Evolutionary conservation across 371 early-diverging fungal species (phyloP).

Genomic region (Batkoa obscura): DNA sequence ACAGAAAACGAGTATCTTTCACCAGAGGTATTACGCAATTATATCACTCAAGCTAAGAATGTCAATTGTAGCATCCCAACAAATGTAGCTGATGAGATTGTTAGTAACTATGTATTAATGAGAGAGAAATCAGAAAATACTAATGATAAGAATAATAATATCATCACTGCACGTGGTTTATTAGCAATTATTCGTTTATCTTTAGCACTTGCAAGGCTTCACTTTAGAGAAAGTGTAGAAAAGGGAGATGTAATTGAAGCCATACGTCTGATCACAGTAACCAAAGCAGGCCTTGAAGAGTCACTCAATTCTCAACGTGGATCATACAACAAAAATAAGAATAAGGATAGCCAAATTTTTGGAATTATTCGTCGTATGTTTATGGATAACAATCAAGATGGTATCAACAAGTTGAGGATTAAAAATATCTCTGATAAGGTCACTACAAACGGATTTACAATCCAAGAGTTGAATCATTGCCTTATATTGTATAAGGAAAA

Average conservation of each 20-base stretch:
- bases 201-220: conserved; percentile 75
- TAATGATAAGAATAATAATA: conserved; percentile 22
- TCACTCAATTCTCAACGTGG: too few relatives aligned
- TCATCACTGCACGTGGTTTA: conserved; percentile 69
- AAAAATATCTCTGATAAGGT: too few relatives aligned
- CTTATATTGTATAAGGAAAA: too few relatives aligned
- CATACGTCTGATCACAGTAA: conserved; percentile 74
- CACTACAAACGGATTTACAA: too few relatives aligned
- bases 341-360: too few relatives aligned
- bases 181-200: conserved; percentile 84
- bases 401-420: too few relatives aligned
- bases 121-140: conserved; percentile 38
- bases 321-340: too few relatives aligned
- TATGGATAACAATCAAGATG: too few relatives aligned
- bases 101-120: conserved; percentile 68
- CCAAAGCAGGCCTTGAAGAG: too few relatives aligned
- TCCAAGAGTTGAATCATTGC: too few relatives aligned
- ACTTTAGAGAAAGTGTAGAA: conserved; percentile 57
- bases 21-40: conserved; percentile 48
- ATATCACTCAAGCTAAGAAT: conserved; percentile 62
- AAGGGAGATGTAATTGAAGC: conserved; percentile 89
- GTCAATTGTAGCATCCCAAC: conserved; percentile 50
- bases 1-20: conserved; percentile 36
- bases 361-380: too few relatives aligned
- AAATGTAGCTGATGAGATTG: conserved; percentile 66